phyloP scores from a whole-genome alignment of 2,329 filamentous ascomycete genomes.

The Sordariomycetes sp. region DNA sequence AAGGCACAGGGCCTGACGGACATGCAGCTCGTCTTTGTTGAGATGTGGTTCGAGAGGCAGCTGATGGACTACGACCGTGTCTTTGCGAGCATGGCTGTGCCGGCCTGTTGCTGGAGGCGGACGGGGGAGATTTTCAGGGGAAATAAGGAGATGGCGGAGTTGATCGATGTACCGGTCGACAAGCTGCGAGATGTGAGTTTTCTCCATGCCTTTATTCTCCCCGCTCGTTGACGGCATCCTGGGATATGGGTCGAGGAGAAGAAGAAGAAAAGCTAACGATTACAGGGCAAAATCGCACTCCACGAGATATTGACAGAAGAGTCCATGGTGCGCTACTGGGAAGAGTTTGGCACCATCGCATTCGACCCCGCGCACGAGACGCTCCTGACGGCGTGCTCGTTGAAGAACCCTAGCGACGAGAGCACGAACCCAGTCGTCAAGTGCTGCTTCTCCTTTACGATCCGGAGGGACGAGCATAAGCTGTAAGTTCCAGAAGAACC shows the following conservation, averaged over 20 bases:
- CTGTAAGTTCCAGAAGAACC: conserved; percentile 61
- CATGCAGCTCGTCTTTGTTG: conserved; percentile 86
- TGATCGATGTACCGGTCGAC: conserved; percentile 89
- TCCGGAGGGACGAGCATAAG: conserved; percentile 88
- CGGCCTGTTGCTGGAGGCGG: conserved; percentile 91
- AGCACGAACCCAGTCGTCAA: conserved; percentile 67
- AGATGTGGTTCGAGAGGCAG: conserved; percentile 98
- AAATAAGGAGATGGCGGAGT: conserved; percentile 96
- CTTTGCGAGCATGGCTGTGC: conserved; percentile 97
- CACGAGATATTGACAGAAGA: conserved; percentile 96
- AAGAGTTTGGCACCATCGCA: conserved; percentile 96
- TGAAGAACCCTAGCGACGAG: conserved; percentile 70
- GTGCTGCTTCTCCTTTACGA: conserved; percentile 97
- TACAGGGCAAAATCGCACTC: conserved; percentile 81
- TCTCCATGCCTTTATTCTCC: neutral
- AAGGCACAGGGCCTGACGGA: conserved; percentile 89
- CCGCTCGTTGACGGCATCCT: neutral
- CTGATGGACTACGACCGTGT: conserved; percentile 98
- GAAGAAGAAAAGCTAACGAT: conserved; percentile 8
- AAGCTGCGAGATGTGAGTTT: conserved; percentile 74
- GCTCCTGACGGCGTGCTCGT: conserved; percentile 82
- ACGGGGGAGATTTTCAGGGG: conserved; percentile 96
- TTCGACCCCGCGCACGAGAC: conserved; percentile 93
- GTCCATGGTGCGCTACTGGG: conserved; percentile 94
- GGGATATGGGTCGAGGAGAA: conserved; percentile 2